Evolutionary conservation across 805 yeast species (phyloP).

Genomic region (Ogataea sp.): DNA sequence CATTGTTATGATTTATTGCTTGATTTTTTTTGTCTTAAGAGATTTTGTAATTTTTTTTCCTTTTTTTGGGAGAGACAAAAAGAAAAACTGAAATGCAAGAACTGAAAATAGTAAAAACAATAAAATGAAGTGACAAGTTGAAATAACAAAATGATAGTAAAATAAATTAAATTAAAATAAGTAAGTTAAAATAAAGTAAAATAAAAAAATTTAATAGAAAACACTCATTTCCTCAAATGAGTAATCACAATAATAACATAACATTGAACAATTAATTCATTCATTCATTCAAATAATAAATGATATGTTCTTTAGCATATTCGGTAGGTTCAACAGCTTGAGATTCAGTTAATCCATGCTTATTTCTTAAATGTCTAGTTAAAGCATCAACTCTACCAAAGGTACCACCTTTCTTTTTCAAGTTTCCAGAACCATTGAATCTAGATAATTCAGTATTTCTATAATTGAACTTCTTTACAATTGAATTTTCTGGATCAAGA

Average conservation of each 20-base stretch:
- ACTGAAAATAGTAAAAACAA: too few species aligned
- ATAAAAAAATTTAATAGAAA: too few species aligned
- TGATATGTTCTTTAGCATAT: slow-evolving; percentile 72
- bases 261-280: not conserved
- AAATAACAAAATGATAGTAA: too few species aligned
- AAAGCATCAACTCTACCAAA: slow-evolving; percentile 93
- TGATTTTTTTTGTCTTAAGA: too few species aligned
- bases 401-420: slow-evolving; percentile 27
- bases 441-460: slow-evolving; percentile 17
- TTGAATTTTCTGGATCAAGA: slow-evolving; percentile 38
- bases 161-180: too few species aligned
- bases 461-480: slow-evolving; percentile 24
- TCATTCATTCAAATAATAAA: slow-evolving; percentile 32
- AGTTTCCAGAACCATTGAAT: slow-evolving; percentile 17
- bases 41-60: too few species aligned
- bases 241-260: too few species aligned
- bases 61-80: too few species aligned
- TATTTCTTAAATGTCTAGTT: slow-evolving; percentile 86
- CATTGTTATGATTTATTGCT: too few species aligned
- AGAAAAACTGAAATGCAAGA: too few species aligned
- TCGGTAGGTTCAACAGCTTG: slow-evolving; percentile 67
- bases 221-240: not conserved
- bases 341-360: slow-evolving; percentile 65
- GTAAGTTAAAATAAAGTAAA: too few species aligned
- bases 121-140: too few species aligned